Evolutionary conservation across 352 stramenopile genomes (phyloP), one percentile per base, ranked within the genome.

Genomic region (Globisporangium parvum): DNA sequence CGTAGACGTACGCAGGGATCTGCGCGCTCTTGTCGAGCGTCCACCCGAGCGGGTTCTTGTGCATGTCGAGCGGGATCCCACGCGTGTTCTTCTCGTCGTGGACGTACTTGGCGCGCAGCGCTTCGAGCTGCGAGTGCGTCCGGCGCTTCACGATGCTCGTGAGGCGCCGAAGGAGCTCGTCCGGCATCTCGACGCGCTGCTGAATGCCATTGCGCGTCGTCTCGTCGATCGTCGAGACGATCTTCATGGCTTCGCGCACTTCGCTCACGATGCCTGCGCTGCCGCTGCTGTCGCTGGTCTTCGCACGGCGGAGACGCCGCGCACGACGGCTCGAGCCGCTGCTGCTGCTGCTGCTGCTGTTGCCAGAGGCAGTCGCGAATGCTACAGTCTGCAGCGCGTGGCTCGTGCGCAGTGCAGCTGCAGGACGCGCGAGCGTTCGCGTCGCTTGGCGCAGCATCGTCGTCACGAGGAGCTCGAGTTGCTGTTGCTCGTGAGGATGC

Each of bases 51-150:
- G 81, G 72, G 42, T 67, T 76, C 56, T 91, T 88, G 71, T 86
- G 78, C 75, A 83, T 88, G 23, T 91, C 75, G n/a, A 87, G 65
- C 23, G 84, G 84, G 47, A 91, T 58, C 48, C 76, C 50, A 42
- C 76, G 75, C 21, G 70, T 70, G 24, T 75, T 79, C 42, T 56
- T 69, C 18, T 66, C 65, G 58, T 85, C 71, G 51, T 77, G 63
- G 5, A 65, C 57, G 48, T 81, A 62, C 55, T 87, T 76, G 44
- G 85, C 71, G 26, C 77, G 77, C 47, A 94, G 63, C 26, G 73
- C 73, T 53, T 80, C 69, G 17, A 94, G 73, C 71, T 94, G 84
- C 42, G 80, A 84, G 61, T 94, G 81, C 62, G 84, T 91, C 51
- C 84, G 81, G 11, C 68, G 53, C 39, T 86, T 79, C 31, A 91